These are phyloP conservation scores for Rhododendron vialii DNA, from an alignment of 148 eudicot genomes.

Conservation along the genomic window DNA sequence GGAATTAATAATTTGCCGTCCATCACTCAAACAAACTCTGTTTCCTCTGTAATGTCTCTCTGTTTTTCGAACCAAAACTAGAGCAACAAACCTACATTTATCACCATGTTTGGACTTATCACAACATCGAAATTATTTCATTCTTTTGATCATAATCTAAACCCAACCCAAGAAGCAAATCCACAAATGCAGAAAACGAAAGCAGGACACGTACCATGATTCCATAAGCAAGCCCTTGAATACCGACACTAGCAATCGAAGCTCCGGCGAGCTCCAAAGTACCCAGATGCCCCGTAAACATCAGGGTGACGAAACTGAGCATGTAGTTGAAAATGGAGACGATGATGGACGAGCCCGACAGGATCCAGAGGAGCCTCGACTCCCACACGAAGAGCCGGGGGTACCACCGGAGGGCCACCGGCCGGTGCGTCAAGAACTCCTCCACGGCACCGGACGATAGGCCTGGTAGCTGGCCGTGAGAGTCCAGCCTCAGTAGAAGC, in stretches of 20 bases:
- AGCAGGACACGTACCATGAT: constrained; percentile 22
- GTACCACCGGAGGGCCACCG: constrained; percentile 43
- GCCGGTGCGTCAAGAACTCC: constrained; percentile 38
- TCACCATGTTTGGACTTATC: no score
- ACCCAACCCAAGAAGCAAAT: not conserved
- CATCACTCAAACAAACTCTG: not conserved
- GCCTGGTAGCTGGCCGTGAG: constrained; percentile 32
- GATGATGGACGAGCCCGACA: constrained; percentile 53
- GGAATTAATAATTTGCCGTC: not conserved
- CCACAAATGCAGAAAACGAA: not conserved
- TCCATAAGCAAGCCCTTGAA: constrained; percentile 47
- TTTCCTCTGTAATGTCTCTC: not conserved
- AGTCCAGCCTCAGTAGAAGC: constrained; percentile 39
- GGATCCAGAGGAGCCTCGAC: constrained; percentile 47
- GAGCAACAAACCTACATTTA: not conserved
- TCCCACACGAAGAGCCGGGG: constrained; percentile 47
- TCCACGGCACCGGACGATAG: constrained; percentile 38
- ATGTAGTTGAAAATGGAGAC: constrained; percentile 54
- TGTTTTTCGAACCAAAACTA: not conserved
- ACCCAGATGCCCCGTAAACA: constrained; percentile 23
- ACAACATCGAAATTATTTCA: not conserved
- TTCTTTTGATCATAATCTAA: not conserved
- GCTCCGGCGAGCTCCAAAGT: constrained; percentile 29
- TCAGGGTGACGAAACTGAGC: constrained; percentile 28
- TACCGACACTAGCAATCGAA: constrained; percentile 33